Percentiles rank a stretch among this genome's conserved stretches.
Evolutionary conservation across 306 rosid species (phyloP).

Genomic region (Hippophae rhamnoides): DNA sequence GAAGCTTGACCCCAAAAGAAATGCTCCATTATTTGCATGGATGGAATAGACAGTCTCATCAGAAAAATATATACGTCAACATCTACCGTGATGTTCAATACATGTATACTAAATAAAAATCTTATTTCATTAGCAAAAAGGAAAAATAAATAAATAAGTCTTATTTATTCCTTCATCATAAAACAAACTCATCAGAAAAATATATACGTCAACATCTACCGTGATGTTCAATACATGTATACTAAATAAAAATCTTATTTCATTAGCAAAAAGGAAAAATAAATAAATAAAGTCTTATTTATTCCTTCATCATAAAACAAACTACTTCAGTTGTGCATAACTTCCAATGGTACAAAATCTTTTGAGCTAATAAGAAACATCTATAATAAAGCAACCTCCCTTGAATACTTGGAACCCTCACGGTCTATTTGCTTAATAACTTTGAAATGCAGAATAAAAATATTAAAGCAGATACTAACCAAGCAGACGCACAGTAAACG

Average conservation of each 20-base stretch:
- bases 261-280: too few species aligned
- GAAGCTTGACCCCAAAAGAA: too few species aligned
- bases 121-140: too few species aligned
- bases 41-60: not conserved
- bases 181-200: not conserved
- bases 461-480: conserved; percentile 37
- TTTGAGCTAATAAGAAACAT: not conserved
- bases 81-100: not conserved
- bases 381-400: not conserved
- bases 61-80: not conserved
- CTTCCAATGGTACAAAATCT: not conserved
- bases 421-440: not conserved
- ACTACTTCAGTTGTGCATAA: too few species aligned
- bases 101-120: not conserved
- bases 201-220: not conserved
- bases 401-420: not conserved
- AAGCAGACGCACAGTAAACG: conserved; percentile 77
- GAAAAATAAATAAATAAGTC: too few species aligned
- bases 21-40: too few species aligned
- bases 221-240: not conserved
- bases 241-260: not conserved
- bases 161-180: too few species aligned
- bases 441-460: not conserved
- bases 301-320: too few species aligned
- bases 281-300: too few species aligned